Evolutionary conservation across 208 protist genomes (phyloP), one percentile per base, ranked within the genome.

Genomic region (Trypanosoma platydactyli): DNA sequence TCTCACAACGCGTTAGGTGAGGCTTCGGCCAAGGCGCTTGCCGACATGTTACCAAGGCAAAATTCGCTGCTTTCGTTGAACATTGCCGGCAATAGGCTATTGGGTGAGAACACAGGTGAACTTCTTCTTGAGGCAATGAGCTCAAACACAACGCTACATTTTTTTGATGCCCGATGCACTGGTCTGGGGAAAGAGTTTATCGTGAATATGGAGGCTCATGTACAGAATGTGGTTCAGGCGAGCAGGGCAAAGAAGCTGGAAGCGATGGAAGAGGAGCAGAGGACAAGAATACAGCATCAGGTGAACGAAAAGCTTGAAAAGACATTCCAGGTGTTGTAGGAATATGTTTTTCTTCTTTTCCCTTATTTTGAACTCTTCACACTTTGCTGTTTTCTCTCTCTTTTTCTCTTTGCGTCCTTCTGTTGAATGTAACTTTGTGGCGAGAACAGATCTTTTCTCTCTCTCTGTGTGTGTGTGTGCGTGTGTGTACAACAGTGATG

Each of bases 1-100:
- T 74, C 75, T 20, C 77, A 84, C 74, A 97, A 97, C 57, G 42
- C 56, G 16, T 76, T 97, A n/a, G 82, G 77, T 11, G n/a, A 45
- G 0, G 68, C 67, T 29, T 80, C 83, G 3, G 76, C 75, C 15
- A 22, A 27, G 15, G 77, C 84, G 5, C 76, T 97, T 18, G 62
- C 67, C 11, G 79, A 82, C 27, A 74, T 85, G 25, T 71, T 97
- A 52, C 77, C 79, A 22, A 52, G 59, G 16, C 73, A 85, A 27
- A 44, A 20, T 18, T 55, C 76, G 22, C 68, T 97, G 48, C 76
- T 66, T 7, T 54, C 74, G 29, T 74, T 97, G 20, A 66, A 84
- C 38, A 74, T 97, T 41, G 46, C 89, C 0, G 85, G 91, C 6
- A 96, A 96, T 63, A 44, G 51, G 24, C 63, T 56, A 29, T 49